Conservation (phyloP, 768 basidiomycete genomes). For the Phylloporus sp. region DNA sequence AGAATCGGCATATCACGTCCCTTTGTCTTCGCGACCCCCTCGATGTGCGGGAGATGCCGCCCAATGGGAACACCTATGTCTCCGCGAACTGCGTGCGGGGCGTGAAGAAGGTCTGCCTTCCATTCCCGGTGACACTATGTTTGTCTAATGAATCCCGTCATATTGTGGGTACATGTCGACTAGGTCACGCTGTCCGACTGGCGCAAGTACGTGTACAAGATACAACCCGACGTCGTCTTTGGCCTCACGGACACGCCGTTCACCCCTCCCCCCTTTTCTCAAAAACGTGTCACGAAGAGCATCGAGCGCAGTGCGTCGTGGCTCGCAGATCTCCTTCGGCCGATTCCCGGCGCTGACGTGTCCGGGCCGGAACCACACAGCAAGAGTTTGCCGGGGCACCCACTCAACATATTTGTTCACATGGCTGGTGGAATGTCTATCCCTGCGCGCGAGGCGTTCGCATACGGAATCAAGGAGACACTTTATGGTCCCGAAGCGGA, state of each 20-base stretch:
- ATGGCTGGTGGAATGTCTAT: constrained; percentile 59
- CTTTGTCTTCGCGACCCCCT: constrained; percentile 64
- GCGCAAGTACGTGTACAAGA: constrained; percentile 47
- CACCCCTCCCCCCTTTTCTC: constrained; percentile 63
- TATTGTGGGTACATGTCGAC: neutral
- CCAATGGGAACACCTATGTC: constrained; percentile 60
- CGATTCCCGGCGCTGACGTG: constrained; percentile 6
- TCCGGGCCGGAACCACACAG: neutral
- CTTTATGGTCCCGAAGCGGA: constrained; percentile 55
- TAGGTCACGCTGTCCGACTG: constrained; percentile 58
- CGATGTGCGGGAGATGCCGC: constrained; percentile 64
- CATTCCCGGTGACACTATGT: neutral
- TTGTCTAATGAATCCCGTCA: neutral
- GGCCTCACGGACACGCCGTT: constrained; percentile 70
- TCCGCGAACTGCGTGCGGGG: constrained; percentile 62
- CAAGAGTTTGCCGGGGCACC: constrained; percentile 9
- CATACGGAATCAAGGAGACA: constrained; percentile 51
- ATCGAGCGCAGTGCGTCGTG: constrained; percentile 66
- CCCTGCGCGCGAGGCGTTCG: constrained; percentile 62
- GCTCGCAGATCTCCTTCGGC: constrained; percentile 53
- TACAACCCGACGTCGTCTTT: constrained; percentile 66
- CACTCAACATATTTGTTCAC: constrained; percentile 58
- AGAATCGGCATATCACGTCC: constrained; percentile 47
- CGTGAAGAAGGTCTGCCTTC: constrained; percentile 55
- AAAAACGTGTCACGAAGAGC: constrained; percentile 74